phyloP scores from a whole-genome alignment of 352 stramenopile genomes.

The Phytophthora hibernalis region DNA sequence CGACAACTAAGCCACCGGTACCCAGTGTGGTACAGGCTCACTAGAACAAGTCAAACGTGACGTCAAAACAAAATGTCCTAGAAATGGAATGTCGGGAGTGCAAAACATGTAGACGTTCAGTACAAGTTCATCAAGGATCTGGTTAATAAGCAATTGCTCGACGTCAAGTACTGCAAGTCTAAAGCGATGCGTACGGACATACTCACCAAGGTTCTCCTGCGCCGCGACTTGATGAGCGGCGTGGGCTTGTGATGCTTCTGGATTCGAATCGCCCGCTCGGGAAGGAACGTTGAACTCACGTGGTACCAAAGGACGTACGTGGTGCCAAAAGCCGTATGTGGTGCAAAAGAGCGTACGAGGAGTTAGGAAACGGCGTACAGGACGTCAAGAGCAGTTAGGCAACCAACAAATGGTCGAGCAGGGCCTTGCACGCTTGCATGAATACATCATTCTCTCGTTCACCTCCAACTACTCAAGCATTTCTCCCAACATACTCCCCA shows the following conservation, averaged over 20 bases:
- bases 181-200: constrained; percentile 23
- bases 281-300: constrained; percentile 32
- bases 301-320: too few species aligned
- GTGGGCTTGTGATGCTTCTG: constrained; percentile 8
- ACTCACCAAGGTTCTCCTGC: constrained; percentile 19
- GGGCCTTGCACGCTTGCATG: too few species aligned
- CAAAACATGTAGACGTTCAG: constrained; percentile 18
- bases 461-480: too few species aligned
- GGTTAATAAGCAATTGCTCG: constrained; percentile 14
- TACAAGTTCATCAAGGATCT: constrained; percentile 29
- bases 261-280: background rate
- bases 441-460: too few species aligned
- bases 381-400: too few species aligned
- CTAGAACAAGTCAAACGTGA: background rate
- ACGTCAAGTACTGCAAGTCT: constrained; percentile 16
- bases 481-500: too few species aligned
- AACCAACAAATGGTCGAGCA: too few species aligned
- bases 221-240: constrained; percentile 12
- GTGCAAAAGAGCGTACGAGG: too few species aligned
- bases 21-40: background rate
- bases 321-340: too few species aligned
- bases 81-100: background rate
- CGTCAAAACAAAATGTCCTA: background rate
- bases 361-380: too few species aligned
- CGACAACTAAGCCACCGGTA: background rate